phyloP scores from a whole-genome alignment of 208 protist species.

The Acanthamoeba pearcei region DNA sequence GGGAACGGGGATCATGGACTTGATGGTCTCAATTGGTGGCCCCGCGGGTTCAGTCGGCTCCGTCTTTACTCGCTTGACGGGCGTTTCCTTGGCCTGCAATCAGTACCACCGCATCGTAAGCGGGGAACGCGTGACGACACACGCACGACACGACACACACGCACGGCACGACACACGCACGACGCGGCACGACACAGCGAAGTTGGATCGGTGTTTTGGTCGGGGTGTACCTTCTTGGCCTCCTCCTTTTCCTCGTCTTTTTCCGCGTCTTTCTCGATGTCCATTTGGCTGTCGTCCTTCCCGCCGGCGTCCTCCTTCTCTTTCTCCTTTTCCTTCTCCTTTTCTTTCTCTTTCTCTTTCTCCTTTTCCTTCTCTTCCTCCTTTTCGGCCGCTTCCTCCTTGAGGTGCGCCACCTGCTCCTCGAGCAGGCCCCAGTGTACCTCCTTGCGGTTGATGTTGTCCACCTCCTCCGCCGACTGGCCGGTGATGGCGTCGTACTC shows the following conservation, averaged over 20 bases:
- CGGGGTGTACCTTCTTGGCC: slow-evolving; percentile 28
- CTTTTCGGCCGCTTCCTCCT: slow-evolving; percentile 18
- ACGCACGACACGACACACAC: no score
- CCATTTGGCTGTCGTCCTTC: slow-evolving; percentile 61
- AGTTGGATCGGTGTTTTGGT: no score
- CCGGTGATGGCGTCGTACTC: slow-evolving; percentile 64
- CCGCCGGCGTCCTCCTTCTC: background rate
- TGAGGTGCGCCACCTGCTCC: slow-evolving; percentile 55
- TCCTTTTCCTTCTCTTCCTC: slow-evolving; percentile 21
- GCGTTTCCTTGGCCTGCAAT: slow-evolving; percentile 1
- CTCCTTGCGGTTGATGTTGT: slow-evolving; percentile 68
- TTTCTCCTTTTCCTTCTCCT: slow-evolving; percentile 53
- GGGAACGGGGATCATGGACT: slow-evolving; percentile 34
- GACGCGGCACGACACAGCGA: no score
- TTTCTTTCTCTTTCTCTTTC: slow-evolving; percentile 23
- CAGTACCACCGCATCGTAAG: background rate
- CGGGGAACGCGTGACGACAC: background rate
- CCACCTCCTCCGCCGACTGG: slow-evolving; percentile 6
- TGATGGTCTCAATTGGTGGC: slow-evolving; percentile 58
- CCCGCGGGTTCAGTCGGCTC: slow-evolving; percentile 72
- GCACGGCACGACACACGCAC: no score
- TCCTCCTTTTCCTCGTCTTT: slow-evolving; percentile 36
- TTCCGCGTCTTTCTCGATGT: slow-evolving; percentile 41
- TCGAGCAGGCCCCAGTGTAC: slow-evolving; percentile 75
- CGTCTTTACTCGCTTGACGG: background rate